Conservation (phyloP, 345 rosid genomes). For the Eucalyptus cloeziana region DNA sequence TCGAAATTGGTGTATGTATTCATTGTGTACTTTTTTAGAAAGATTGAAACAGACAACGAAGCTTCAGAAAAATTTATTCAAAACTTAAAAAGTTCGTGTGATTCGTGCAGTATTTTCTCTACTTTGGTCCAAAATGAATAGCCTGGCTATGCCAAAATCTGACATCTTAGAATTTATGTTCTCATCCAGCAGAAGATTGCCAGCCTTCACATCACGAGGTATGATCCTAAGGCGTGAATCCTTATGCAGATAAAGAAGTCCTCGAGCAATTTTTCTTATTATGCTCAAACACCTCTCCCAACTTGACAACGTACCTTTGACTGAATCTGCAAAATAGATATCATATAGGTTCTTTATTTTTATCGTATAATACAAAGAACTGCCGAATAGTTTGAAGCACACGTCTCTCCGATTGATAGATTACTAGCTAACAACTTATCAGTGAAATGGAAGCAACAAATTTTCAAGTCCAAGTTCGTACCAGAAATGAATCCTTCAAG, state of each 20-base stretch:
- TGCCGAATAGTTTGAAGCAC: neutral
- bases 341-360: neutral
- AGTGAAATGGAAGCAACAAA: conserved; percentile 7
- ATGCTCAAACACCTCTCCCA: neutral
- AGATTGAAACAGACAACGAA: rapidly evolving
- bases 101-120: neutral
- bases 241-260: neutral
- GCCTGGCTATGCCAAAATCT: neutral
- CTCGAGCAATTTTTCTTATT: neutral
- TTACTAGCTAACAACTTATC: neutral
- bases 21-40: neutral
- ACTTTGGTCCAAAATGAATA: neutral
- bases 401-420: neutral
- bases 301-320: neutral
- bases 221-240: neutral
- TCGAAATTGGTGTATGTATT: neutral
- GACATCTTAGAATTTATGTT: neutral
- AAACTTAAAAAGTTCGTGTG: neutral
- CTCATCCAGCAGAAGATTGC: neutral
- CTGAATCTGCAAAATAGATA: neutral
- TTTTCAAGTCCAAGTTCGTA: conserved; percentile 24
- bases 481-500: conserved; percentile 25
- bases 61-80: neutral
- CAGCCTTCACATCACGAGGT: neutral
- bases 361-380: neutral